Evolutionary conservation across 2,329 filamentous ascomycete genomes (phyloP), one percentile per base, ranked within the genome.

Genomic region (Paraphaeosphaeria sporulosa): DNA sequence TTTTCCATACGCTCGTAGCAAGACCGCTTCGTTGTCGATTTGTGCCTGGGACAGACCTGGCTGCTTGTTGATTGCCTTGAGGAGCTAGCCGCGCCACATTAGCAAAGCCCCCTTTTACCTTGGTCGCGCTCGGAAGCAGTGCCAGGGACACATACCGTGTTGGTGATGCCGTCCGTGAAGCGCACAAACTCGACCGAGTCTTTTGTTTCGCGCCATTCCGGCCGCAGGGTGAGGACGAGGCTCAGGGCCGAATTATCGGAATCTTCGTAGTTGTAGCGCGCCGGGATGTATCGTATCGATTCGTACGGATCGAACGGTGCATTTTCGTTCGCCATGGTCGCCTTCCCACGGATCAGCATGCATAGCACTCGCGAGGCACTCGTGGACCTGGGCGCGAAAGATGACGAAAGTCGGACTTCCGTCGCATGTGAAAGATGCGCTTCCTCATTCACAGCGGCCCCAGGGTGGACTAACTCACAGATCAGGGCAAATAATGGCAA

Each of bases 141-240:
- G 30, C 7, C 7, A 8, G 34, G 25, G n/a, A 49, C 57, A 83
- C 85, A 68, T 80, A 88, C 86, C 66, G 94, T 98, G 80, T 99
- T 99, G 67, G 95, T 99, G 81, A 98, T 99, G 74, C 95, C 95
- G 73, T 99, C 95, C 42, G 93, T 99, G 82, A 98, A 99, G 65
- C 91, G 90, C 67, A 93, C 85, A 75, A 98, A 92, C 72, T 95
- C 89, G 70, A 99, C 85, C 46, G 89, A 86, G 59, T 91, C 90
- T 65, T 89, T 87, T 38, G 86, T 82, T 50, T 86, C 85, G 67
- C 88, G 85, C 95, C 95, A 99, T 70, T 96, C 88, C 12, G 94
- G 94, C 61, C 90, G 87, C 63, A 97, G 84, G 30, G 91, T 86
- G 68, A 93, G 83, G 71, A 97, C 89, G 64, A 99, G 87, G 65